Evolutionary conservation across 345 rosid species (phyloP).

Genomic region (Aegle marmelos): DNA sequence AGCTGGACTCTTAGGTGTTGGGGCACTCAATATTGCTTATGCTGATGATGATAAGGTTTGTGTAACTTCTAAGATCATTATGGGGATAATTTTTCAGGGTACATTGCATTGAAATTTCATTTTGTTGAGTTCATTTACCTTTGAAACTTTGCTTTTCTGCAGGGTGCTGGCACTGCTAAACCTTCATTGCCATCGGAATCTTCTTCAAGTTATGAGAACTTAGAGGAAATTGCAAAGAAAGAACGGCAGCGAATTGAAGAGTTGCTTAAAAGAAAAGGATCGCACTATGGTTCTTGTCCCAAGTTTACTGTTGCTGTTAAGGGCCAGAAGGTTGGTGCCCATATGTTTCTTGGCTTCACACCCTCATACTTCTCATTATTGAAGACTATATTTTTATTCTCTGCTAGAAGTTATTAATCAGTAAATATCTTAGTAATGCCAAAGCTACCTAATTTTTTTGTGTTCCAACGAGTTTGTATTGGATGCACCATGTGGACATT

Average conservation of each 20-base stretch:
- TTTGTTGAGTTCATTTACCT: neutral
- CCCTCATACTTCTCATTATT: neutral
- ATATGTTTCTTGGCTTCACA: neutral
- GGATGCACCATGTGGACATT: neutral
- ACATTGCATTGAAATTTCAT: neutral
- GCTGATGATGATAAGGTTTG: conserved; percentile 72
- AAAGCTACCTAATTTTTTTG: neutral
- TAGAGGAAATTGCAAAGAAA: conserved; percentile 67
- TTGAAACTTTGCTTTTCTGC: conserved; percentile 19
- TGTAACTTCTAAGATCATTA: neutral
- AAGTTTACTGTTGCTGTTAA: conserved; percentile 68
- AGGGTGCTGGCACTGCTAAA: conserved; percentile 37
- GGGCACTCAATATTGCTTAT: conserved; percentile 50
- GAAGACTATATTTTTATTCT: neutral
- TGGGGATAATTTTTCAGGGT: neutral
- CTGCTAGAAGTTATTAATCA: neutral
- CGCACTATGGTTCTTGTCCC: conserved; percentile 56
- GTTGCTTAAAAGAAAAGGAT: conserved; percentile 54
- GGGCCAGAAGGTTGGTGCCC: conserved; percentile 74
- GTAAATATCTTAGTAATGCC: neutral
- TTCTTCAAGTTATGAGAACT: conserved; percentile 41
- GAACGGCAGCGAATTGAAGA: conserved; percentile 68
- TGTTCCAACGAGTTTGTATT: neutral
- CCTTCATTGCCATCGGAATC: conserved; percentile 47
- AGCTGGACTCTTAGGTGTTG: conserved; percentile 53